Percentiles rank a stretch among this genome's conserved stretches.
These are phyloP conservation scores for Nannochloris sp. DNA, from an alignment of 139 green algal genomes.

Conservation along the genomic window DNA sequence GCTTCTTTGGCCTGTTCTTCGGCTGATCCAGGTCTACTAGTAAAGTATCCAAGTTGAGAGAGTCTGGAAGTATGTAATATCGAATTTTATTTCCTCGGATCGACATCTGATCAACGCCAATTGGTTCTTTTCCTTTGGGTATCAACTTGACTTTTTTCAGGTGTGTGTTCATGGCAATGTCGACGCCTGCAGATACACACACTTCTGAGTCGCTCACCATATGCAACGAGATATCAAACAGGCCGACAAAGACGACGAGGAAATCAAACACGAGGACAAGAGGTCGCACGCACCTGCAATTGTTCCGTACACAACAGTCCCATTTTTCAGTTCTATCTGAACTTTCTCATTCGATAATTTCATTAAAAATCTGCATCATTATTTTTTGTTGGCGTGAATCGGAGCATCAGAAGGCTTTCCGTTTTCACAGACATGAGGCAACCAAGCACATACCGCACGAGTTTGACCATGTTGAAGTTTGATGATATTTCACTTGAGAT, in stretches of 20 bases:
- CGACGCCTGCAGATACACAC: conserved; percentile 67
- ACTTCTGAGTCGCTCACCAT: background rate
- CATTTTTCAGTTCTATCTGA: conserved; percentile 98
- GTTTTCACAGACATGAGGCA: no score
- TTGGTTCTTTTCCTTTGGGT: conserved; percentile 78
- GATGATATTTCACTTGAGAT: no score
- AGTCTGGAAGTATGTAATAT: conserved; percentile 97
- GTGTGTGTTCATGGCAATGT: conserved; percentile 99
- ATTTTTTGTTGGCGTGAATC: background rate
- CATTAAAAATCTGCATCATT: conserved; percentile 86
- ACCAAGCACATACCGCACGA: no score
- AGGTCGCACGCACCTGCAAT: conserved; percentile 64
- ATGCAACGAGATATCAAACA: conserved; percentile 1
- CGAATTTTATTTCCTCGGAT: conserved; percentile 55
- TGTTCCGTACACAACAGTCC: conserved; percentile 87
- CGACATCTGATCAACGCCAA: conserved; percentile 76
- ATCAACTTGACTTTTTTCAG: conserved; percentile 94
- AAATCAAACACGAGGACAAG: background rate
- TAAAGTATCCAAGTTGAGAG: conserved; percentile 95
- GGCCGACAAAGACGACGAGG: background rate
- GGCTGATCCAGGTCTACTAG: conserved; percentile 93
- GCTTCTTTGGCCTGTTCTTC: conserved; percentile 78
- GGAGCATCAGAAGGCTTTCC: no score
- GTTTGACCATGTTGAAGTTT: no score
- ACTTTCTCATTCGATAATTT: conserved; percentile 97